These are phyloP conservation scores for Wickerhamomyces alni DNA, from an alignment of 805 yeast genomes.

Conservation along the genomic window DNA sequence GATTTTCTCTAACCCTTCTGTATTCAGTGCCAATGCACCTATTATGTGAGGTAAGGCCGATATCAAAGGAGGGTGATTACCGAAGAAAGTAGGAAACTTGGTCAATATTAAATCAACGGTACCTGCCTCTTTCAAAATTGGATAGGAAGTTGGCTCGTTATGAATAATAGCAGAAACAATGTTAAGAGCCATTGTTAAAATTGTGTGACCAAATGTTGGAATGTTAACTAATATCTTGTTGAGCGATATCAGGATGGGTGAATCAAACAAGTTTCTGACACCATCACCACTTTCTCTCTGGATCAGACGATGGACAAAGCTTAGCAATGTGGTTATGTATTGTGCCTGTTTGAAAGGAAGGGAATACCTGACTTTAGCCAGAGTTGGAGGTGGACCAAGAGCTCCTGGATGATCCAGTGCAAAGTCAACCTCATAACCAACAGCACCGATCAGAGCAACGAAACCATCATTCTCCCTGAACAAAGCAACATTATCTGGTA, in stretches of 20 bases:
- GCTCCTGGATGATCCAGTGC: conserved; percentile 53
- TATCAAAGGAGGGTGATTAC: conserved; percentile 53
- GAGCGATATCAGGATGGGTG: conserved; percentile 62
- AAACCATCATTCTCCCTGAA: conserved; percentile 69
- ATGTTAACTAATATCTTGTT: conserved; percentile 54
- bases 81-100: conserved; percentile 48
- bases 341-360: conserved; percentile 58
- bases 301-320: conserved; percentile 56
- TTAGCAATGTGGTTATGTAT: conserved; percentile 52
- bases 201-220: conserved; percentile 56
- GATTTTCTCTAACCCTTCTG: conserved; percentile 60
- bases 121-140: conserved; percentile 72
- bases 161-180: conserved; percentile 69
- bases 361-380: conserved; percentile 41
- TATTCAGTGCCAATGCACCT: conserved; percentile 78
- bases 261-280: conserved; percentile 79
- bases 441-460: conserved; percentile 47
- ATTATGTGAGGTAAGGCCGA: conserved; percentile 64
- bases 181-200: conserved; percentile 55
- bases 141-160: conserved; percentile 85
- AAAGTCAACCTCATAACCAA: conserved; percentile 58
- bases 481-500: conserved; percentile 46
- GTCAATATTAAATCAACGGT: conserved; percentile 60
- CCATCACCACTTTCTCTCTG: conserved; percentile 78
- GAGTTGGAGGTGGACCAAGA: conserved; percentile 54